A percentile compares a stretch with the other conserved stretches of the same genome.
Conservation (phyloP, 257 asterid species). For the Solanum lignicaule region DNA sequence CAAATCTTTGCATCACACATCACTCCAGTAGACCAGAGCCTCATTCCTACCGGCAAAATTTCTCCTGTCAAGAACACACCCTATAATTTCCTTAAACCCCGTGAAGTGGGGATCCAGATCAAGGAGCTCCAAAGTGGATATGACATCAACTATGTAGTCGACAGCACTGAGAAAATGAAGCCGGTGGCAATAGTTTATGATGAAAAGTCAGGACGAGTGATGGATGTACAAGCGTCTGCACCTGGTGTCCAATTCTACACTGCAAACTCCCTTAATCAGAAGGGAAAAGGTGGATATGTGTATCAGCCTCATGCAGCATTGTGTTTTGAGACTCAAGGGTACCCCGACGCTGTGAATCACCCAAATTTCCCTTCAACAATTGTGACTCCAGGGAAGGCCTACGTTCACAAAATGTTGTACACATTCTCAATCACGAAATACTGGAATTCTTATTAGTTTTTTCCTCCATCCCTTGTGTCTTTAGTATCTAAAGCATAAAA, state of each 20-base stretch:
- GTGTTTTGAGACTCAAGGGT: constrained; percentile 10
- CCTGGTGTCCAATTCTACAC: constrained; percentile 13
- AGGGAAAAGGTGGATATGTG: constrained; percentile 9
- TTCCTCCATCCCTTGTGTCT: not conserved
- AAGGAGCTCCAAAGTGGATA: not conserved
- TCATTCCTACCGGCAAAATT: constrained; percentile 1
- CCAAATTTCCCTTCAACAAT: constrained; percentile 7
- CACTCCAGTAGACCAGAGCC: not conserved
- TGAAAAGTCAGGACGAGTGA: constrained; percentile 3
- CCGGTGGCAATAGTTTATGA: not conserved
- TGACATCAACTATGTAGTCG: constrained; percentile 1
- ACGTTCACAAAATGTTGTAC: not conserved
- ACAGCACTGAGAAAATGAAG: not conserved
- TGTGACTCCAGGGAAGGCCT: not conserved
- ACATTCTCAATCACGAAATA: not conserved
- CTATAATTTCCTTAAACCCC: constrained; percentile 1
- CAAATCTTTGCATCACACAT: not conserved
- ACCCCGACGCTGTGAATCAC: constrained; percentile 14
- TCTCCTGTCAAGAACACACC: not conserved
- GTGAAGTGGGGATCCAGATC: not conserved
- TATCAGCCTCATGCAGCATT: constrained; percentile 4
- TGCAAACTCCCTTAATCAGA: not conserved
- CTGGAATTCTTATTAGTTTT: not conserved
- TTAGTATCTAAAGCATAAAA: not conserved
- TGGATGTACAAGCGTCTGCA: not conserved